Evolutionary conservation across 306 rosid genomes (phyloP), one percentile per base, ranked within the genome.

Genomic region (Geum urbanum): DNA sequence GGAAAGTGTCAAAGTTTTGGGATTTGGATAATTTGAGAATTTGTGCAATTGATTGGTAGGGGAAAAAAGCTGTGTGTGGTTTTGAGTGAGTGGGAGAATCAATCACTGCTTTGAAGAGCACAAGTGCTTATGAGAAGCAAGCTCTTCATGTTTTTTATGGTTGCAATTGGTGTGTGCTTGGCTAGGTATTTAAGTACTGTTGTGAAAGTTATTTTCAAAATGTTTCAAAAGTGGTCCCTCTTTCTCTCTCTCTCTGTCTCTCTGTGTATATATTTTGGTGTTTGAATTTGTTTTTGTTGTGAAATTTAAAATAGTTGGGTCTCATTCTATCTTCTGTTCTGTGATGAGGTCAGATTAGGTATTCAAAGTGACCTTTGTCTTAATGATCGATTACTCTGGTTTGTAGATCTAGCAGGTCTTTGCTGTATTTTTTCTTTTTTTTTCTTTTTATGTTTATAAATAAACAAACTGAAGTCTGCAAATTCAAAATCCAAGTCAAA

Each of bases 11-110:
- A 5, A 55, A 66, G 58, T 32, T 40, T 46, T 39, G 63, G 72
- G 55, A 64, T 6, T 64, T 64, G 54, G 69, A 54, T 45, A 44
- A 32, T 46, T 45, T 45, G 69, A 22, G 69, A 10, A 7, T 40
- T 14, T 50, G 75, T 40, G 70, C 18, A 68, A 68, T 73, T 57
- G 78, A 78, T 54, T 72, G 77, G 48, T 0, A 32, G 3, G 52
- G 67, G 64, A 43, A 45, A 22, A 15, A 39, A 27, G 18, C 22
- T n/a, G 48, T 43, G 48, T 43, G 8, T 14, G 22, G 24, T 27
- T 43, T 53, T 24, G 12, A 8, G 41, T 48, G 43, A 27, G 52
- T 41, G 35, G 52, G 58, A 45, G 56, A 64, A 71, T 70, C 70
- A 72, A 69, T 43, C 64, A 54, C 16, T 43, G 74, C 43, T 15